Conservation (phyloP, 805 yeast species). For the Ogataea haglerorum region DNA sequence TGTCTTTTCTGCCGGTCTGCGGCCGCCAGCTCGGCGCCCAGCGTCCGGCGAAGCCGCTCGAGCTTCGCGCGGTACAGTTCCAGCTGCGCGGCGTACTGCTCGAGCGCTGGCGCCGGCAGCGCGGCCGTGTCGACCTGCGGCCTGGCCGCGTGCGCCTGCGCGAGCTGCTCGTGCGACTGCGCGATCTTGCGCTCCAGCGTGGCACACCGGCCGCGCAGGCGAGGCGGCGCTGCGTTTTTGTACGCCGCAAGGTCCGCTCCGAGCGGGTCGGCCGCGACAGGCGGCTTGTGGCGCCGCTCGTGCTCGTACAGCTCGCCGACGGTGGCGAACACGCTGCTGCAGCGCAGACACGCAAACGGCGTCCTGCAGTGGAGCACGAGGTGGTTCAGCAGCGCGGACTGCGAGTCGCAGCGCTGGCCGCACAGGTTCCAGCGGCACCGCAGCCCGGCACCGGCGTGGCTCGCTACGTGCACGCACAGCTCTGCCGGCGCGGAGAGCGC, state of each 20-base stretch:
- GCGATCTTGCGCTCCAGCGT: constrained; percentile 2
- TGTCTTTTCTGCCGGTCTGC: constrained; percentile 17
- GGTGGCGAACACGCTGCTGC: constrained; percentile 51
- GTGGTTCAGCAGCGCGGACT: constrained; percentile 2
- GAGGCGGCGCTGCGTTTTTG: neutral
- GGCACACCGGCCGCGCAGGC: neutral
- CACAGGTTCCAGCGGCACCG: constrained; percentile 41
- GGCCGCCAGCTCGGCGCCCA: constrained; percentile 23
- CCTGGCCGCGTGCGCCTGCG: neutral
- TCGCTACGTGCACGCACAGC: constrained; percentile 16
- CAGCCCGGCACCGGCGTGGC: constrained; percentile 11
- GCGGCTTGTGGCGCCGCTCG: neutral
- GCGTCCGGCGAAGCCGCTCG: constrained; percentile 12
- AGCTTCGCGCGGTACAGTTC: constrained; percentile 23
- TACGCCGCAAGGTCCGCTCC: neutral
- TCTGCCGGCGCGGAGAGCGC: constrained; percentile 1
- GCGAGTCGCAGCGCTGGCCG: constrained; percentile 19
- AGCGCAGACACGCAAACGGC: constrained; percentile 58
- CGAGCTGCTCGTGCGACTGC: neutral
- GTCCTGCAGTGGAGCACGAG: constrained; percentile 42
- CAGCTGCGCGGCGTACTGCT: constrained; percentile 16
- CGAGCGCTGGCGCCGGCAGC: constrained; percentile 16
- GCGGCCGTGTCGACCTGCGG: constrained; percentile 9
- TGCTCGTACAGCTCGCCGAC: constrained; percentile 3
- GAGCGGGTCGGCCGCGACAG: neutral